These are phyloP conservation scores for Russula olivacea DNA, from an alignment of 768 basidiomycete species.

Conservation along the genomic window DNA sequence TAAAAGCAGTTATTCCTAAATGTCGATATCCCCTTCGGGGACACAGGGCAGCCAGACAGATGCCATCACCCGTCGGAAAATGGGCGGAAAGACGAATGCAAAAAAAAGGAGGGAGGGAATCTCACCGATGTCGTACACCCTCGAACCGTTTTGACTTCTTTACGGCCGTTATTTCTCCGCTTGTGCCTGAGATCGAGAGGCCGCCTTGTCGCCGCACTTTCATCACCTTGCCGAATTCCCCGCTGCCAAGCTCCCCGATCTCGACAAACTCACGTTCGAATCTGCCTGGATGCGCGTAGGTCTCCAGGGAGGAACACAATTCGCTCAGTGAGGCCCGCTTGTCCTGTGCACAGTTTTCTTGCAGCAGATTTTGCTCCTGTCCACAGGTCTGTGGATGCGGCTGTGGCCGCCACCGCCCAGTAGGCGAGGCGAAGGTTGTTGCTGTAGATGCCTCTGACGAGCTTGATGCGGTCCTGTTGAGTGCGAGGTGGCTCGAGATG, in stretches of 20 bases:
- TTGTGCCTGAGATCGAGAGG: slow-evolving; percentile 26
- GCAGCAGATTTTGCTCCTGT: slow-evolving; percentile 5
- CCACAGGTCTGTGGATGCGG: background rate
- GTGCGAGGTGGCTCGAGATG: slow-evolving; percentile 33
- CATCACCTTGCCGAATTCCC: slow-evolving; percentile 91
- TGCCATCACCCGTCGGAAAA: slow-evolving; percentile 6
- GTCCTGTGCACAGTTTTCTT: slow-evolving; percentile 2
- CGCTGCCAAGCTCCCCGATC: slow-evolving; percentile 77
- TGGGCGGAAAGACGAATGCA: background rate
- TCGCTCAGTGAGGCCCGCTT: background rate
- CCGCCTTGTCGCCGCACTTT: slow-evolving; percentile 67
- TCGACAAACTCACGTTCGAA: slow-evolving; percentile 81
- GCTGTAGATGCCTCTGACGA: slow-evolving; percentile 41
- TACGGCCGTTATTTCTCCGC: slow-evolving; percentile 62
- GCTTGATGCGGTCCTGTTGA: slow-evolving; percentile 49
- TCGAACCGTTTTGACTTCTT: slow-evolving; percentile 94
- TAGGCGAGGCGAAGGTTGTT: slow-evolving; percentile 17
- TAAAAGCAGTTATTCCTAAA: background rate
- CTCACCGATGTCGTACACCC: slow-evolving; percentile 84
- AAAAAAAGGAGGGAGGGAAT: slow-evolving; percentile 18
- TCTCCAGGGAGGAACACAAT: slow-evolving; percentile 8
- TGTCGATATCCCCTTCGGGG: background rate
- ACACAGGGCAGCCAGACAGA: background rate
- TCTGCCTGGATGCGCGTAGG: slow-evolving; percentile 51
- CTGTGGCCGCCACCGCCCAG: background rate